Percentiles rank a stretch among this genome's conserved stretches.
These are phyloP conservation scores for Conringia planisiliqua DNA, from an alignment of 345 rosid genomes.

Conservation along the genomic window DNA sequence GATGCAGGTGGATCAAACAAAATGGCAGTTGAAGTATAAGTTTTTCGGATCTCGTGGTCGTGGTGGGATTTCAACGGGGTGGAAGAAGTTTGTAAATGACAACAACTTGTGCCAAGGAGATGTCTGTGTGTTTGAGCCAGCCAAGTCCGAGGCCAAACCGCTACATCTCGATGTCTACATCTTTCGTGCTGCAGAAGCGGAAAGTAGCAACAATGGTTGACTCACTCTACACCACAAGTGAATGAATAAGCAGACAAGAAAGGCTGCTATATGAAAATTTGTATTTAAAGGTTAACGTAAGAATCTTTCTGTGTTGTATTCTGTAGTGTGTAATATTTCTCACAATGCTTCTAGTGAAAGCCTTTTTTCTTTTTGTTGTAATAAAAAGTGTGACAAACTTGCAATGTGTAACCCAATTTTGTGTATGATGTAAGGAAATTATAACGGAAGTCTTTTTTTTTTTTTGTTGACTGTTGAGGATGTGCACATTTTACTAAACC, in stretches of 20 bases:
- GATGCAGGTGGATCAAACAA: conserved; percentile 20
- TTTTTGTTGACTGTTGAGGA: background rate
- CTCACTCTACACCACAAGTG: background rate
- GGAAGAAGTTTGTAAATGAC: conserved; percentile 23
- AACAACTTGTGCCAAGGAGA: conserved; percentile 16
- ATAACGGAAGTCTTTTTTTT: background rate
- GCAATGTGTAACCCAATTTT: background rate
- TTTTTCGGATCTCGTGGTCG: background rate
- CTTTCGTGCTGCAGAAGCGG: conserved; percentile 21
- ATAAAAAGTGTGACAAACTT: background rate
- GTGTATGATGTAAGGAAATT: background rate
- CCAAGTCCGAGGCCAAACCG: background rate
- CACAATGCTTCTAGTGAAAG: background rate
- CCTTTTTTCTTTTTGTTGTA: background rate
- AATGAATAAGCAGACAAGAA: background rate
- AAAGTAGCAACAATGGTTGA: conserved; percentile 16
- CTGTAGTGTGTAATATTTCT: background rate
- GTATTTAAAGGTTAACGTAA: background rate
- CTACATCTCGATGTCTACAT: conserved; percentile 15
- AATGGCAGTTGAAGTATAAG: conserved; percentile 4
- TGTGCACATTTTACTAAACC: background rate
- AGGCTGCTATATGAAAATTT: background rate
- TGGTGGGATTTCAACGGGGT: conserved; percentile 27
- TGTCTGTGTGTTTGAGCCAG: conserved; percentile 30
- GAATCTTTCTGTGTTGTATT: background rate